A percentile compares a stretch with the other conserved stretches of the same genome.
Conservation (phyloP, 768 basidiomycete genomes). For the Hygrophorus russula region DNA sequence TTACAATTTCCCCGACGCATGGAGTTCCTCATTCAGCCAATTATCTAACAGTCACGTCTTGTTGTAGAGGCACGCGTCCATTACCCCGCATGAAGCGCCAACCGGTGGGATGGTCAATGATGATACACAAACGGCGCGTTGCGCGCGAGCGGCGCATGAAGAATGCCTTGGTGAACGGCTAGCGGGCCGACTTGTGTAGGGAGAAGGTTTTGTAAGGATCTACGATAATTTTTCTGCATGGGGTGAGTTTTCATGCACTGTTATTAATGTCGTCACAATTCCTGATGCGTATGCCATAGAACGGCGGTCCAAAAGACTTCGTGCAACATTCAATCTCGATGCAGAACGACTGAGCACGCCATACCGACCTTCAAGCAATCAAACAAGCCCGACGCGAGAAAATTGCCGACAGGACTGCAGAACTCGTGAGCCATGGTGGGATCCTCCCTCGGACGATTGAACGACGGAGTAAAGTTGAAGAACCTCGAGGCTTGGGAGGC, state of each 20-base stretch:
- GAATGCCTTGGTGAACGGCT: slow-evolving; percentile 19
- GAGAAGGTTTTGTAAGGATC: slow-evolving; percentile 13
- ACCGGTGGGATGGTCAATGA: slow-evolving; percentile 56
- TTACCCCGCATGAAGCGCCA: slow-evolving; percentile 77
- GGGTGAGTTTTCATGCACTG: slow-evolving; percentile 25
- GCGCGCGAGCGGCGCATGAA: slow-evolving; percentile 32
- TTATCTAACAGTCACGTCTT: too few species aligned
- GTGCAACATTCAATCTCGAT: slow-evolving; percentile 20
- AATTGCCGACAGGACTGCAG: slow-evolving; percentile 53
- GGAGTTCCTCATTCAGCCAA: not conserved
- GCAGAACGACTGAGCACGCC: slow-evolving; percentile 27
- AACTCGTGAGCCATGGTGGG: slow-evolving; percentile 59
- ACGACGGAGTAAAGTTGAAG: slow-evolving; percentile 35
- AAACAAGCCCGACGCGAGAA: slow-evolving; percentile 49
- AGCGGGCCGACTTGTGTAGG: slow-evolving; percentile 17
- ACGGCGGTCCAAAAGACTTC: not conserved
- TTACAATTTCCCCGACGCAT: too few species aligned
- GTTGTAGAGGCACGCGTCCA: slow-evolving; percentile 23
- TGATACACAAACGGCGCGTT: slow-evolving; percentile 41
- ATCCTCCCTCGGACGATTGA: slow-evolving; percentile 33
- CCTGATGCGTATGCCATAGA: not conserved
- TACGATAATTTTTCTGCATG: slow-evolving; percentile 17
- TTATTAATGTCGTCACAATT: not conserved
- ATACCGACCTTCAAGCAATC: slow-evolving; percentile 34
- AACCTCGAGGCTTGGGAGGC: slow-evolving; percentile 25